These are phyloP conservation scores for Fusarium sp. DNA, from an alignment of 2,329 filamentous ascomycete species.

Conservation along the genomic window DNA sequence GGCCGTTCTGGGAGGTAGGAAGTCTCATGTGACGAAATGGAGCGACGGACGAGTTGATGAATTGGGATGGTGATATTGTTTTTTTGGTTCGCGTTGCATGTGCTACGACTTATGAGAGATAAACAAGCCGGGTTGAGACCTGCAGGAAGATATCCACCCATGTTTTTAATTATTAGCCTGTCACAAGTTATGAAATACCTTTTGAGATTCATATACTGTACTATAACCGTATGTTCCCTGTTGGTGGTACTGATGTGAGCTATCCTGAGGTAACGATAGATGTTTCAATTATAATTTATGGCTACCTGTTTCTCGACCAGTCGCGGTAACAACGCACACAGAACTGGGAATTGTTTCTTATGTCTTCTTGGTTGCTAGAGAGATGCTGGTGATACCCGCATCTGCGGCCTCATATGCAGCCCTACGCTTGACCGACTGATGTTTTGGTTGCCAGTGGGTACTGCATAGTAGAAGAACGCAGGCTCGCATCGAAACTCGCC, in stretches of 20 bases:
- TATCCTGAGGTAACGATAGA: neutral
- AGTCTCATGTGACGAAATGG: conserved; percentile 25
- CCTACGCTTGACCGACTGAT: conserved; percentile 48
- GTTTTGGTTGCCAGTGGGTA: conserved; percentile 37
- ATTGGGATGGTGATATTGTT: conserved; percentile 33
- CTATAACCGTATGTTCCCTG: neutral
- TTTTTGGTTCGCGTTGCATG: conserved; percentile 43
- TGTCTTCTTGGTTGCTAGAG: conserved; percentile 17
- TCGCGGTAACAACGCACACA: conserved; percentile 29
- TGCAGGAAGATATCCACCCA: conserved; percentile 48
- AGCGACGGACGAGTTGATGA: conserved; percentile 19
- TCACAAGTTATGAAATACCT: conserved; percentile 9
- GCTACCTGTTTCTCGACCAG: conserved; percentile 33
- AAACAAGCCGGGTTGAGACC: conserved; percentile 43
- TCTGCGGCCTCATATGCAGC: conserved; percentile 19
- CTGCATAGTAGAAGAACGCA: neutral
- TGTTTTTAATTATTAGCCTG: conserved; percentile 32
- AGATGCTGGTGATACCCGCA: conserved; percentile 6
- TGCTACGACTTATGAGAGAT: conserved; percentile 50
- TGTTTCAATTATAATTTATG: conserved; percentile 1
- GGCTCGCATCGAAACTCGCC: conserved; percentile 49
- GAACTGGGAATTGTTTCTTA: neutral
- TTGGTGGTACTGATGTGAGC: neutral
- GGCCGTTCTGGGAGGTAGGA: conserved; percentile 24
- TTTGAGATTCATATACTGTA: neutral